These are phyloP conservation scores for Trichophyton equinum DNA, from an alignment of 2,329 filamentous ascomycete species.

Conservation along the genomic window DNA sequence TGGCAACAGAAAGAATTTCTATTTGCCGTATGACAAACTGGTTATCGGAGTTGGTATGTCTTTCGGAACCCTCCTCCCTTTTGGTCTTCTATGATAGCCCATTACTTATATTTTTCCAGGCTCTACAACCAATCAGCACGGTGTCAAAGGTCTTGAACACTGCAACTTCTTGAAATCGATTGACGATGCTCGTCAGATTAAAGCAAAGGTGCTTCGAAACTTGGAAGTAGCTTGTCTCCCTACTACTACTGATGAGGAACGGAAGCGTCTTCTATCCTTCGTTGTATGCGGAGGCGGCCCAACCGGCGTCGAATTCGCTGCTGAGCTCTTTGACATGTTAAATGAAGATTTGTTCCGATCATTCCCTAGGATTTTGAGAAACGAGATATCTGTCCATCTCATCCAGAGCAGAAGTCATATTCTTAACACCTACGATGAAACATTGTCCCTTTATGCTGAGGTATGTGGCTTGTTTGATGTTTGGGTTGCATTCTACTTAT, in stretches of 20 bases:
- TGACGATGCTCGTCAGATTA: constrained; percentile 76
- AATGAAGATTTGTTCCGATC: constrained; percentile 80
- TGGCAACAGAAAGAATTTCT: constrained; percentile 71
- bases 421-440: constrained; percentile 94
- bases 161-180: constrained; percentile 95
- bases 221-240: constrained; percentile 86
- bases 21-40: constrained; percentile 94
- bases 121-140: constrained; percentile 85
- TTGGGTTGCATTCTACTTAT: neutral
- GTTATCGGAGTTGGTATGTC: constrained; percentile 65
- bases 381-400: constrained; percentile 93
- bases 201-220: constrained; percentile 78
- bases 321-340: constrained; percentile 86
- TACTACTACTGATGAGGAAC: constrained; percentile 77
- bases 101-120: constrained; percentile 29
- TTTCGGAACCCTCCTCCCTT: neutral
- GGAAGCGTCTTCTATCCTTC: constrained; percentile 77
- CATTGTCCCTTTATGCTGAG: constrained; percentile 83
- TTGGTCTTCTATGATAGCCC: neutral
- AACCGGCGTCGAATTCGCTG: constrained; percentile 94
- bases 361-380: constrained; percentile 83
- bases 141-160: constrained; percentile 85
- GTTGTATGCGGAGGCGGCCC: constrained; percentile 93
- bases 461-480: constrained; percentile 22
- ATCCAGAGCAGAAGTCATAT: constrained; percentile 94